These are phyloP conservation scores for Leccinum incarnatum DNA, from an alignment of 768 basidiomycete genomes.

Conservation along the genomic window DNA sequence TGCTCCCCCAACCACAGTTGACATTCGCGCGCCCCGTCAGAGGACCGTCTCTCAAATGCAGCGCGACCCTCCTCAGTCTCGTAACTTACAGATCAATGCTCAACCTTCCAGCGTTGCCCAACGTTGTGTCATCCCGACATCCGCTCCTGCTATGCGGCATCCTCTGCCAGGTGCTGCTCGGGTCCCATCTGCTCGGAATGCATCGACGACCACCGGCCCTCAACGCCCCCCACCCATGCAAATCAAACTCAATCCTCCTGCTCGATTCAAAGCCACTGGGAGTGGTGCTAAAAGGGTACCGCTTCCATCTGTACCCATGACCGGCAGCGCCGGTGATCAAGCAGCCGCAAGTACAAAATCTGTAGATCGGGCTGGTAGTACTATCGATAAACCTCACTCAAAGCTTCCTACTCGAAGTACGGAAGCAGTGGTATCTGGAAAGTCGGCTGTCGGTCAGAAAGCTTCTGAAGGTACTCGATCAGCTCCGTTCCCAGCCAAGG, in stretches of 20 bases:
- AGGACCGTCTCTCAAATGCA: slow-evolving; percentile 19
- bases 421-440: slow-evolving; percentile 4
- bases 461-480: slow-evolving; percentile 3
- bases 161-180: slow-evolving; percentile 4
- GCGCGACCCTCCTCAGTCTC: slow-evolving; percentile 16
- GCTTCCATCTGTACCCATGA: slow-evolving; percentile 20
- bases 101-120: slow-evolving; percentile 22
- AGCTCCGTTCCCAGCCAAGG: slow-evolving; percentile 10
- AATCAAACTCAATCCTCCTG: slow-evolving; percentile 19
- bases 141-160: slow-evolving; percentile 9
- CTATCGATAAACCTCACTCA: slow-evolving; percentile 4
- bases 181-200: not conserved
- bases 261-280: slow-evolving; percentile 27
- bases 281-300: slow-evolving; percentile 34
- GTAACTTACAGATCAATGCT: slow-evolving; percentile 11
- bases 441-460: slow-evolving; percentile 8
- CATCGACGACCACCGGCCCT: slow-evolving; percentile 18
- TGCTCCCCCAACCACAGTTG: not conserved
- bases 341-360: not conserved
- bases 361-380: not conserved
- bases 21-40: slow-evolving; percentile 15
- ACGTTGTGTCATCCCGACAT: slow-evolving; percentile 14
- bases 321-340: slow-evolving; percentile 2
- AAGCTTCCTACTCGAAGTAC: slow-evolving; percentile 11
- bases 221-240: slow-evolving; percentile 26